These are phyloP conservation scores for Sarocladium brachiariae DNA, from an alignment of 2,329 filamentous ascomycete species.

Conservation along the genomic window DNA sequence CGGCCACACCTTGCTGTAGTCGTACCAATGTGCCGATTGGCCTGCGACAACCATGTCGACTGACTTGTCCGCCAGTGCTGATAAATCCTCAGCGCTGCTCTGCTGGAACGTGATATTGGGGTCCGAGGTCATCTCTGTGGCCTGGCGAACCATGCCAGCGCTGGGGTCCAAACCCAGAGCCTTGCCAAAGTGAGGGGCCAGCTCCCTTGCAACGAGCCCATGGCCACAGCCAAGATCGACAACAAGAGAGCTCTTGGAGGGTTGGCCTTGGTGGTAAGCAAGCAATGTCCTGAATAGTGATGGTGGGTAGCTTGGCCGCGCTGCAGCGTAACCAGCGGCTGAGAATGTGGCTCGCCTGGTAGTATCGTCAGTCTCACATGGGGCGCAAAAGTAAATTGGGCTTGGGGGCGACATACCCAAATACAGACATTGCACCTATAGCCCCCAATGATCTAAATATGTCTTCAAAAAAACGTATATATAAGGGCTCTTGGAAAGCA, in stretches of 20 bases:
- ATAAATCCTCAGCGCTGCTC: constrained; percentile 46
- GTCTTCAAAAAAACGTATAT: too few species aligned
- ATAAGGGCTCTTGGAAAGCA: too few species aligned
- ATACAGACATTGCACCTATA: constrained; percentile 17
- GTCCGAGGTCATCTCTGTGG: constrained; percentile 31
- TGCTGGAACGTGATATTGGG: constrained; percentile 42
- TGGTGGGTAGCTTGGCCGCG: constrained; percentile 52
- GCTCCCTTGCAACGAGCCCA: constrained; percentile 47
- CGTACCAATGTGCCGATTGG: constrained; percentile 63
- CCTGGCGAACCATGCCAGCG: constrained; percentile 48
- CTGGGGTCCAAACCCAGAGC: constrained; percentile 45
- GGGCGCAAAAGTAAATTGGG: not conserved
- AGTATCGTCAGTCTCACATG: not conserved
- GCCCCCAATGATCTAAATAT: not conserved
- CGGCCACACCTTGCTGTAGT: constrained; percentile 47
- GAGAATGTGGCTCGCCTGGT: constrained; percentile 48
- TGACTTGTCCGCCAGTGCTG: constrained; percentile 38
- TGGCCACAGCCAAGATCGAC: constrained; percentile 61
- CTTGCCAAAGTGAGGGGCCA: constrained; percentile 40
- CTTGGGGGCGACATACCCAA: constrained; percentile 15
- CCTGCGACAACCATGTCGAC: constrained; percentile 48
- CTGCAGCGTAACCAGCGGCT: constrained; percentile 50
- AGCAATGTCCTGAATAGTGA: constrained; percentile 48
- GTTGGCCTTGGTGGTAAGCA: constrained; percentile 39
- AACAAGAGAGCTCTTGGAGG: constrained; percentile 21